Evolutionary conservation across 441 rosid species (phyloP), one percentile per base, ranked within the genome.

Genomic region (Populus tomentosa): DNA sequence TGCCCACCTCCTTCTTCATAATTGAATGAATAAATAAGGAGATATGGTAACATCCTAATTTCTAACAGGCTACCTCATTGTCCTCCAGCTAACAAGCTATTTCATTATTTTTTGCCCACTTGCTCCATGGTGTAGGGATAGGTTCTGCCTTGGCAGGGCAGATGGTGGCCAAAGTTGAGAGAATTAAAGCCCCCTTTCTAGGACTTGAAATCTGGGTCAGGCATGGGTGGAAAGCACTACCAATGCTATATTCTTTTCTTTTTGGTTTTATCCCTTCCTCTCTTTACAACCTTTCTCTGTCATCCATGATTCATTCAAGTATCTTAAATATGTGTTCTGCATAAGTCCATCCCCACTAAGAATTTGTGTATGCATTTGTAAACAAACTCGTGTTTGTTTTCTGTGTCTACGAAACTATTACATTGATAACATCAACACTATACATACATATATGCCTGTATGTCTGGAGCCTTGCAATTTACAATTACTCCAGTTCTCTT

Each of bases 161-260:
- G 64, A 68, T 64, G 70, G 78, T 64, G 70, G 78, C 77, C 78
- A 79, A 84, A 71, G 67, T 14, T 74, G 36, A 59, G 56, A 53
- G 40, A 74, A 73, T 77, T 84, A 72, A 46, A 70, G 69, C 63
- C 23, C 66, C 68, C 71, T 24, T 67, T 78, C 42, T 74, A 63
- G 79, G 68, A 74, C 40, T 23, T 32, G 69, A 26, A 69, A 33
- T 56, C 35, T 36, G 35, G 30, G 40, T 64, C 63, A 64, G 40
- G 40, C 30, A 50, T 69, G 24, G 81, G 71, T 59, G 26, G 23
- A n/a, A 68, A 38, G 42, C 2, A 10, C 11, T 1, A 36, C 66
- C 56, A 61, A 68, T 28, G 69, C 26, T 30, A 28, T 10, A 8
- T 33, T 69, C 64, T 40, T 36, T 38, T 35, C 50, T 16, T 35